Evolutionary conservation across 768 basidiomycete genomes (phyloP).

Genomic region (Mycena crocata): DNA sequence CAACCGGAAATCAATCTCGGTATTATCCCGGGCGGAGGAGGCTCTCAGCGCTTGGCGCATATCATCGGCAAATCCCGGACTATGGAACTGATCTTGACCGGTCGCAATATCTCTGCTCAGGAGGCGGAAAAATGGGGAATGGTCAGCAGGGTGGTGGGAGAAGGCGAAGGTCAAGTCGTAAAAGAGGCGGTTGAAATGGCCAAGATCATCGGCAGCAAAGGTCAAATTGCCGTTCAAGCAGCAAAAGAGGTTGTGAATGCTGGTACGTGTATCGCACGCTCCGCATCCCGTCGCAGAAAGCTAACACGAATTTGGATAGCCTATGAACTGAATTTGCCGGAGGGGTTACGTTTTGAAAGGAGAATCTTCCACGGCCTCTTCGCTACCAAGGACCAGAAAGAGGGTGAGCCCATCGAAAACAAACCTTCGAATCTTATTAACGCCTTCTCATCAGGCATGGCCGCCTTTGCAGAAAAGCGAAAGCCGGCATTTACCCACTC

Average conservation of each 20-base stretch:
- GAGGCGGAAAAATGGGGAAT: constrained; percentile 92
- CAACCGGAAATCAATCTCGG: constrained; percentile 98
- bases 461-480: constrained; percentile 94
- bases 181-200: constrained; percentile 89
- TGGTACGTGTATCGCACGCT: constrained; percentile 55
- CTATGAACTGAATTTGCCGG: constrained; percentile 81
- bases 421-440: constrained; percentile 7
- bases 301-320: constrained; percentile 54
- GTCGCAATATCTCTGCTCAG: constrained; percentile 80
- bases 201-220: constrained; percentile 82
- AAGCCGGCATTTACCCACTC: constrained; percentile 84
- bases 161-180: constrained; percentile 83
- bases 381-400: constrained; percentile 95
- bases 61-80: constrained; percentile 92
- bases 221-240: constrained; percentile 85
- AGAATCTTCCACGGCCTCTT: constrained; percentile 92
- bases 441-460: constrained; percentile 75
- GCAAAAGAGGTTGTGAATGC: constrained; percentile 95
- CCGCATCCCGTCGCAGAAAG: constrained; percentile 1
- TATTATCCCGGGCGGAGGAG: constrained; percentile 94
- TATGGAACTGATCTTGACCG: constrained; percentile 95
- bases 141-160: constrained; percentile 82
- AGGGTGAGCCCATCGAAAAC: constrained; percentile 58
- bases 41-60: constrained; percentile 89
- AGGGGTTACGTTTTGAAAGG: constrained; percentile 90